Base-by-base conservation (phyloP, 768 basidiomycete genomes). In the Hypholoma fasciculare region DNA sequence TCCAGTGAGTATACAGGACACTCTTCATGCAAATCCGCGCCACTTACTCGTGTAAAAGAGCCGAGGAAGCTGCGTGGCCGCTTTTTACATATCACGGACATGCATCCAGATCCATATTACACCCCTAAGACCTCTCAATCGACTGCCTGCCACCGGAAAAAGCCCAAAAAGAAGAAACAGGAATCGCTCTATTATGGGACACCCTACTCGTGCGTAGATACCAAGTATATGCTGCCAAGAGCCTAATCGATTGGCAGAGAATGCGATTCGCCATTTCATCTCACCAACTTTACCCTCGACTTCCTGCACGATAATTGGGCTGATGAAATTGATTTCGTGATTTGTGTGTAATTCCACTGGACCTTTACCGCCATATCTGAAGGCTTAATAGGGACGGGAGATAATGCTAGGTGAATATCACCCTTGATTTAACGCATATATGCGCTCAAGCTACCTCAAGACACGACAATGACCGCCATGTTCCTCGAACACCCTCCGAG, bases 241-340 rank as follows among this genome's bases (percentile, higher is more conserved):
- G 57, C 39, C 44, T 47, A 40, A 36, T 26, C 40, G 20, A 40
- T 34, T 53, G 56, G 16, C 65, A 90, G 88, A 46, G 84, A 87
- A 17, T 94, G 94, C 65, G 94, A 97, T 71, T 83, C 94, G 14
- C 92, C 94, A 0, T 74, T 92, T 46, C 73, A 76, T 12, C 81
- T 96, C n/a, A 85, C 89, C 34, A 90, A 97, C 69, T 79, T 82
- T 39, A 94, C 94, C 9, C 80, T 97, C 51, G 88, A 94, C 61
- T 92, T 80, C 75, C 71, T 96, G 54, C 87, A 87, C 52, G 79
- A 85, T 63, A 81, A 91, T 60, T 95, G 92, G 92, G 82, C 87
- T 42, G 78, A 83, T 58, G 86, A 95, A 64, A 82, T 97, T 39
- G 94, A 97, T 68, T 97, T 96, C 69, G 92, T 97, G 34, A 78